Base-by-base conservation (phyloP, 164 flowering plant species). In the Sedum album region DNA sequence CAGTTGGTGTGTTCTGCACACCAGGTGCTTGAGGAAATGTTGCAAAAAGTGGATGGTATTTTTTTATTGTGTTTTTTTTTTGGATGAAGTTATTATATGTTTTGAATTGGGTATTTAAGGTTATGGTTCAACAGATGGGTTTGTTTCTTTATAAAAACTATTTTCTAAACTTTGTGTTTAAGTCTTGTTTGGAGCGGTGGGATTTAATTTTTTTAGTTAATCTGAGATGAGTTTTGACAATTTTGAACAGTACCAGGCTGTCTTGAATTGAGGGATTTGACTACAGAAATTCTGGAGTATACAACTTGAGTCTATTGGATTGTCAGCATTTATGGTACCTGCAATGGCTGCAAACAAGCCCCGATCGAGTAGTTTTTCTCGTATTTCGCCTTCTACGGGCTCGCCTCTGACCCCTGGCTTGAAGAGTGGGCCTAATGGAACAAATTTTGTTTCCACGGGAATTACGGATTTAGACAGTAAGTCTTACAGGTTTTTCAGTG, bases 391-490 rank as follows among this genome's bases (percentile, higher is more conserved):
- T 1, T 60, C 74, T 20, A 74, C 63, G 20, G 62, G 83, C 0
- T 60, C 81, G 1, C 26, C 83, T 63, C 82, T 69, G 11, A 67
- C 36, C 21, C 94, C 96, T 28, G 90, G 94, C 18, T 72, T 91
- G 60, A 94, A 91, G 77, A 76, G 70, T 55, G 97, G 97, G 31
- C 91, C 89, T 20, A 94, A 85, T 64, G 96, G 90, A 68, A 77
- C 85, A 21, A 65, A 71, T 57, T 83, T 91, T 60, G 39, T 91
- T 73, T 94, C 97, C n/a, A 79, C 97, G 7, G 96, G 99, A 49
- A 91, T 94, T 46, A 81, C 89, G 25, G 96, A 94, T 75, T 92
- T 94, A 68, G 99, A 94, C 73, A 88, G 96, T 94, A 86, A 81
- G 65, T 33, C 69, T 65, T 69, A 33, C 5, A 39, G 25, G 18